A percentile compares a stretch with the other conserved stretches of the same genome.
phyloP scores from a whole-genome alignment of 2,329 filamentous ascomycete species.

The Claviceps purpurea region DNA sequence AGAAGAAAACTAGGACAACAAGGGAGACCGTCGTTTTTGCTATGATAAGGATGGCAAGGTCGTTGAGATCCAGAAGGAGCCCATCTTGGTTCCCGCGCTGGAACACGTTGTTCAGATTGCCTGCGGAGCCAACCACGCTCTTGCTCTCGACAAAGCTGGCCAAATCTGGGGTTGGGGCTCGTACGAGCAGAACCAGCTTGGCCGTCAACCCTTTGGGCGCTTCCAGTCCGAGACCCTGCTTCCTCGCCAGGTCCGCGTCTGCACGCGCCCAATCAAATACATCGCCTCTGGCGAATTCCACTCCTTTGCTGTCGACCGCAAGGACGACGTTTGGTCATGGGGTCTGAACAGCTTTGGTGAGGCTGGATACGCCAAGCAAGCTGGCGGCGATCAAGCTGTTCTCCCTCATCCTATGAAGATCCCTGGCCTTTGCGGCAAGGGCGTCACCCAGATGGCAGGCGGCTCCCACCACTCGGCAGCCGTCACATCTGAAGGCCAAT shows the following conservation, averaged over 20 bases:
- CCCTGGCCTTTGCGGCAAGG: conserved; percentile 45
- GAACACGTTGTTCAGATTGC: conserved; percentile 52
- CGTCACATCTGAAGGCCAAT: conserved; percentile 40
- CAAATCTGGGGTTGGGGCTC: conserved; percentile 59
- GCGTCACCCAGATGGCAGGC: conserved; percentile 57
- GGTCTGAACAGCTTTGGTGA: conserved; percentile 81
- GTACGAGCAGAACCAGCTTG: conserved; percentile 52
- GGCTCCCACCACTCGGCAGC: conserved; percentile 63
- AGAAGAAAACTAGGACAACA: background rate
- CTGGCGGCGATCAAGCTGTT: conserved; percentile 42
- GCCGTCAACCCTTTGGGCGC: conserved; percentile 45
- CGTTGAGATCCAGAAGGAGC: conserved; percentile 35
- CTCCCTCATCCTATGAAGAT: conserved; percentile 61
- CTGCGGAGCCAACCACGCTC: conserved; percentile 56
- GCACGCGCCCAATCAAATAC: conserved; percentile 44
- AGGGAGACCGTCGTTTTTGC: conserved; percentile 27
- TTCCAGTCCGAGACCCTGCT: conserved; percentile 49
- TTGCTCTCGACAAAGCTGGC: conserved; percentile 52
- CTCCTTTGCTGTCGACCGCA: conserved; percentile 63
- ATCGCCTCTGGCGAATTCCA: conserved; percentile 62
- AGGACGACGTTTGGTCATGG: conserved; percentile 65
- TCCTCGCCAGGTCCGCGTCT: conserved; percentile 43
- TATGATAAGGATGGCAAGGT: conserved; percentile 33
- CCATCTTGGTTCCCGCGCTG: conserved; percentile 44
- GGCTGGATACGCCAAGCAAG: conserved; percentile 50